phyloP scores from a whole-genome alignment of 768 basidiomycete species.

The Lentinus brumalis region DNA sequence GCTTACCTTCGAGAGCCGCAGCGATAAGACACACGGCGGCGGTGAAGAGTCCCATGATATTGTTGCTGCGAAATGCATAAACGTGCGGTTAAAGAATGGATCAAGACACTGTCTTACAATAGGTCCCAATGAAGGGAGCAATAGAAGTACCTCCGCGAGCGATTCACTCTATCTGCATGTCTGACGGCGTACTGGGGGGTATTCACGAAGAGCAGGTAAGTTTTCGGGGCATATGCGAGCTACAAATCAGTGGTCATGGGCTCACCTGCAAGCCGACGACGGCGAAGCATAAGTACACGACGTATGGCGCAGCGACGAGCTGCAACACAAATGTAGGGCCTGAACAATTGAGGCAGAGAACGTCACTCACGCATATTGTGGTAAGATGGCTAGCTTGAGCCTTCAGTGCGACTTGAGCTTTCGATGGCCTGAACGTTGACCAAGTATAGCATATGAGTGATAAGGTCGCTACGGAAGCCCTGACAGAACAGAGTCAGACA shows the following conservation, averaged over 20 bases:
- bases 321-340: background rate
- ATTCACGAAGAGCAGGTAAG: too few relatives aligned
- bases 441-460: conserved; percentile 19
- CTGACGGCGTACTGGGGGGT: conserved; percentile 20
- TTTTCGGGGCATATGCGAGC: too few relatives aligned
- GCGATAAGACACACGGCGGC: conserved; percentile 26
- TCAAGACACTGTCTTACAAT: conserved; percentile 21
- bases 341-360: background rate
- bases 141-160: conserved; percentile 29
- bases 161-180: conserved; percentile 25
- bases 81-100: background rate
- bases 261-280: conserved; percentile 22
- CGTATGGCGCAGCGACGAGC: conserved; percentile 23
- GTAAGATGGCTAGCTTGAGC: background rate
- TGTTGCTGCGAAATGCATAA: conserved; percentile 10
- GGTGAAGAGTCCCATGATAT: conserved; percentile 22
- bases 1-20: conserved; percentile 24
- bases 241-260: background rate
- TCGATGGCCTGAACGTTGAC: conserved; percentile 12
- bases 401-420: background rate
- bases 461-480: conserved; percentile 18
- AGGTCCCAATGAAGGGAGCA: conserved; percentile 28
- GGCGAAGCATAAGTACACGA: conserved; percentile 20
- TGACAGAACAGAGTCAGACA: background rate
- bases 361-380: conserved; percentile 8